Evolutionary conservation across 2,329 filamentous ascomycete species (phyloP).

Genomic region (Phialocephala sp.): DNA sequence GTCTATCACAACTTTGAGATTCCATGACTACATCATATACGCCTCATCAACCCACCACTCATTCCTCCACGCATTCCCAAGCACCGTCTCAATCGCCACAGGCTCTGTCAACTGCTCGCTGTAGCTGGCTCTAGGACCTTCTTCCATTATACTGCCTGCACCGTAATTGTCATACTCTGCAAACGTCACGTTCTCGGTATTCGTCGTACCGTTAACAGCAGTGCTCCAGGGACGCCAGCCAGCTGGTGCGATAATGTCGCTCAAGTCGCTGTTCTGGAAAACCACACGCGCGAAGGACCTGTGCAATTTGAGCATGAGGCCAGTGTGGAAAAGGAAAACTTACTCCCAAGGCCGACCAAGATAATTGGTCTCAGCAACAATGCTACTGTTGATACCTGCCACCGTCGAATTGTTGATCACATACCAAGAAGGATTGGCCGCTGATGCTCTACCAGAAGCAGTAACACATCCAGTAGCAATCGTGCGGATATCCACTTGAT

Average conservation of each 20-base stretch:
- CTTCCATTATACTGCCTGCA: constrained; percentile 43
- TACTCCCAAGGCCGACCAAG: constrained; percentile 58
- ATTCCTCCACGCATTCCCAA: constrained; percentile 20
- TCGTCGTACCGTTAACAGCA: constrained; percentile 35
- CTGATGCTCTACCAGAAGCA: constrained; percentile 48
- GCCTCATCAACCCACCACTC: constrained; percentile 34
- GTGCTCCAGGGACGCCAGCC: constrained; percentile 59
- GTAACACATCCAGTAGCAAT: constrained; percentile 55
- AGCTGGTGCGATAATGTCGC: constrained; percentile 53
- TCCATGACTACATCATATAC: constrained; percentile 18
- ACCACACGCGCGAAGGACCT: constrained; percentile 53
- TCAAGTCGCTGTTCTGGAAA: constrained; percentile 55
- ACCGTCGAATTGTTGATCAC: constrained; percentile 60
- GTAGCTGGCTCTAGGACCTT: constrained; percentile 30
- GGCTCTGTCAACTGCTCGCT: constrained; percentile 21
- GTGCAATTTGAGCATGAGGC: not conserved
- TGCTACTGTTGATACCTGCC: constrained; percentile 47
- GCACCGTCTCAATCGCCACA: constrained; percentile 24
- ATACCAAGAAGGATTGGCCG: constrained; percentile 52
- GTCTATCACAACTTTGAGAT: too few relatives aligned
- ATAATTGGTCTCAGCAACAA: constrained; percentile 49
- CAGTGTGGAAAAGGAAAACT: not conserved
- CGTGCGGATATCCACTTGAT: constrained; percentile 47
- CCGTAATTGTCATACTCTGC: constrained; percentile 59
- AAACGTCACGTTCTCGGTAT: constrained; percentile 54